Conservation (phyloP, 1,284 basidiomycete species). For the Trichosporon sp. region DNA sequence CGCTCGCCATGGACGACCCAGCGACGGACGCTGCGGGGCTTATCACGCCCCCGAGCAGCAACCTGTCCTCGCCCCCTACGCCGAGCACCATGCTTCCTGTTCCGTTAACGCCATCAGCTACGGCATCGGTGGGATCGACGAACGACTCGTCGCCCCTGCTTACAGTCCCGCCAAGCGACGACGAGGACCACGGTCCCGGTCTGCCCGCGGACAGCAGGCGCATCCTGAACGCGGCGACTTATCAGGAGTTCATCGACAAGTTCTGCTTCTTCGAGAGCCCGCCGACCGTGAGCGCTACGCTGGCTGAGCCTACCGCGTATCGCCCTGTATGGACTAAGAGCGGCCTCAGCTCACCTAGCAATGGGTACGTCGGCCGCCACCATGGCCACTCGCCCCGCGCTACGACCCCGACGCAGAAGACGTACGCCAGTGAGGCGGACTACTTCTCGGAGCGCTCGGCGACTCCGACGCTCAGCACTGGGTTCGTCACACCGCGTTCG, state of each 20-base stretch:
- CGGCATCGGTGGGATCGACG: constrained; percentile 43
- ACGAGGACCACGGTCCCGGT: constrained; percentile 32
- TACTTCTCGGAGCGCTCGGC: constrained; percentile 8
- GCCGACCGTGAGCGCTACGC: constrained; percentile 18
- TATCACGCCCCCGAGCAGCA: constrained; percentile 52
- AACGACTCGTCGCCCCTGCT: constrained; percentile 50
- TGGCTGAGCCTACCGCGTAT: neutral
- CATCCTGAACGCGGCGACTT: constrained; percentile 34
- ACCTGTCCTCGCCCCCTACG: constrained; percentile 53
- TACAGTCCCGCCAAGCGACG: constrained; percentile 39
- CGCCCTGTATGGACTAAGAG: constrained; percentile 8
- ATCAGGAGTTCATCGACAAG: constrained; percentile 54
- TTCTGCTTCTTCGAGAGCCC: constrained; percentile 58
- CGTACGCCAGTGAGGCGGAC: neutral
- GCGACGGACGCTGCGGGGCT: constrained; percentile 38
- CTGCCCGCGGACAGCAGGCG: constrained; percentile 37
- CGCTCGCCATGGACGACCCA: constrained; percentile 34
- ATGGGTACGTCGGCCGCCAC: neutral
- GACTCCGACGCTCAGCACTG: neutral
- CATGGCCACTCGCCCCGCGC: constrained; percentile 3
- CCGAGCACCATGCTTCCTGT: constrained; percentile 35
- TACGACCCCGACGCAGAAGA: constrained; percentile 8
- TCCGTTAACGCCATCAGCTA: constrained; percentile 40
- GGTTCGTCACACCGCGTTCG: neutral
- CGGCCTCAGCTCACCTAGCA: neutral